These are phyloP conservation scores for Candida sp. DNA, from an alignment of 1,139 yeast species.

Conservation along the genomic window DNA sequence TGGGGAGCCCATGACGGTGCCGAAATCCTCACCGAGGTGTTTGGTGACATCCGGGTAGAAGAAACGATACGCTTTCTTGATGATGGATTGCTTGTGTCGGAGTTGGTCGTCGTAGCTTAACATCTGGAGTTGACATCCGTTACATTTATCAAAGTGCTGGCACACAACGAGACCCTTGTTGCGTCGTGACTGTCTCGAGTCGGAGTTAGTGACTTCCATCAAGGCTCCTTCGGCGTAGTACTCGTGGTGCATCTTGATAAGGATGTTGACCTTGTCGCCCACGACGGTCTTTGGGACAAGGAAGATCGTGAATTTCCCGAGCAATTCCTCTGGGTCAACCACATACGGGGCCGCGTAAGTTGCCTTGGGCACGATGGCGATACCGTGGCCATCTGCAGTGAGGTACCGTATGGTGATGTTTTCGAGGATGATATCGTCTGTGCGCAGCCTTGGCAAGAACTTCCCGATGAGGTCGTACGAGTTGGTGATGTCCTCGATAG, in stretches of 20 bases:
- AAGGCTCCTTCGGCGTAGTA: slow-evolving; percentile 35
- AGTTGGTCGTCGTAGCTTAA: slow-evolving; percentile 42
- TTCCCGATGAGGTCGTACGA: slow-evolving; percentile 27
- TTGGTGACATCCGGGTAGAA: slow-evolving; percentile 34
- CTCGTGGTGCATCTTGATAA: slow-evolving; percentile 32
- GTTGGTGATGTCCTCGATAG: slow-evolving; percentile 22
- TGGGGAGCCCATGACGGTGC: slow-evolving; percentile 42
- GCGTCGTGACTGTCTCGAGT: slow-evolving; percentile 16
- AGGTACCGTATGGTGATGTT: slow-evolving; percentile 30
- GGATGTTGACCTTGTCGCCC: slow-evolving; percentile 40
- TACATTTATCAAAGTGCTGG: slow-evolving; percentile 77
- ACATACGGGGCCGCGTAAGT: slow-evolving; percentile 21
- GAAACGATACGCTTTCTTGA: slow-evolving; percentile 37
- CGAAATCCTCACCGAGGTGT: slow-evolving; percentile 19
- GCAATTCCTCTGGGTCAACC: slow-evolving; percentile 16
- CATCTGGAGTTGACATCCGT: slow-evolving; percentile 53
- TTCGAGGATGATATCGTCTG: slow-evolving; percentile 15
- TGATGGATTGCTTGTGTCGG: slow-evolving; percentile 28
- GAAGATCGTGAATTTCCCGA: slow-evolving; percentile 27
- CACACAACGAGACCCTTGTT: slow-evolving; percentile 48
- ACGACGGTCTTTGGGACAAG: slow-evolving; percentile 42
- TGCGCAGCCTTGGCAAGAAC: slow-evolving; percentile 26
- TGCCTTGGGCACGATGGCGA: slow-evolving; percentile 35
- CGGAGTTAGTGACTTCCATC: slow-evolving; percentile 18
- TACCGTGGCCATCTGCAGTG: slow-evolving; percentile 42